A percentile compares a stretch with the other conserved stretches of the same genome.
phyloP scores from a whole-genome alignment of 768 basidiomycete genomes.

The Leccinum incarnatum region DNA sequence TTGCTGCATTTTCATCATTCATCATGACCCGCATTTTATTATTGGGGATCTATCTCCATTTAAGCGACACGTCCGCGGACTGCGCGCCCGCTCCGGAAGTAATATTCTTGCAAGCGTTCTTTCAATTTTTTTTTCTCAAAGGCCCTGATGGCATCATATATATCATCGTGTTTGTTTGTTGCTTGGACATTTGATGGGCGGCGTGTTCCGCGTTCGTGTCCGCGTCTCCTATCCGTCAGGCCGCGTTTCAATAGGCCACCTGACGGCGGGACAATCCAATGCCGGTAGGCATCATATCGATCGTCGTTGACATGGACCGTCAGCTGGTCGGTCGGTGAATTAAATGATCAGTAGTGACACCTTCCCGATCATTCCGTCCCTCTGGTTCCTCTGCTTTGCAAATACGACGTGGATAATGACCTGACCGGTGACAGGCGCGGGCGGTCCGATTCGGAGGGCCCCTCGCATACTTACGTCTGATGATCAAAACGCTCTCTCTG shows the following conservation, averaged over 20 bases:
- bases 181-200: constrained; percentile 1
- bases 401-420: neutral
- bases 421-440: neutral
- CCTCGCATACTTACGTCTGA: neutral
- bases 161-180: neutral
- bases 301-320: neutral
- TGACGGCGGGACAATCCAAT: neutral
- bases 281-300: neutral
- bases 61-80: neutral
- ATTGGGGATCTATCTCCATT: constrained; percentile 7
- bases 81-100: neutral
- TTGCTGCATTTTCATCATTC: neutral
- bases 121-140: neutral
- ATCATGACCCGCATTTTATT: neutral
- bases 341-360: neutral
- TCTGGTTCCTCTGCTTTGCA: neutral
- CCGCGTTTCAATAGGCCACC: neutral
- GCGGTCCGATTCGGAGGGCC: neutral
- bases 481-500: neutral
- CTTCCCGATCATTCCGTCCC: neutral
- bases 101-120: neutral
- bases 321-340: neutral
- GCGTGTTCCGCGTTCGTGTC: neutral
- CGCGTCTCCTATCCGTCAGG: neutral
- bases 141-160: neutral